Evolutionary conservation across 2,329 filamentous ascomycete species (phyloP).

Genomic region (Clathrospora elynae): DNA sequence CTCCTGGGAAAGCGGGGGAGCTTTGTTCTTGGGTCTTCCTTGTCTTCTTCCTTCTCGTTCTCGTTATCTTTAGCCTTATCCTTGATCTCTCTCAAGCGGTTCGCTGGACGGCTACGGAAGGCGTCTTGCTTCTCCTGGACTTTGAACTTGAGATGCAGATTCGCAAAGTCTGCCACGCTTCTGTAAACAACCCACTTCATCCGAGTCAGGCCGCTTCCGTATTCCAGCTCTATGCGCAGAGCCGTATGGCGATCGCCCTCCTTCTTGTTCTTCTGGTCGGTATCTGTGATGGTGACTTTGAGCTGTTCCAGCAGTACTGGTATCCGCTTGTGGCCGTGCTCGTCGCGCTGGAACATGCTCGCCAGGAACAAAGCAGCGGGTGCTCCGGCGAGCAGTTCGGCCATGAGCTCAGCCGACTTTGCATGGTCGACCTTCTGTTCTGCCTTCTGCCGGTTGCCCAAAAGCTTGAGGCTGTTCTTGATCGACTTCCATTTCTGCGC

Average conservation of each 20-base stretch:
- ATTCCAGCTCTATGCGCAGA: slow-evolving; percentile 92
- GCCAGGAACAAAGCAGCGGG: slow-evolving; percentile 93
- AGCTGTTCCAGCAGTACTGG: slow-evolving; percentile 94
- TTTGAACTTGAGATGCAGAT: slow-evolving; percentile 93
- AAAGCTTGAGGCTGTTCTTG: slow-evolving; percentile 83
- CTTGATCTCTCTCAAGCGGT: slow-evolving; percentile 21
- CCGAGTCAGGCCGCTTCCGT: slow-evolving; percentile 89
- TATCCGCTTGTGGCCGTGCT: slow-evolving; percentile 92
- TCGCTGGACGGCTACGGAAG: slow-evolving; percentile 66
- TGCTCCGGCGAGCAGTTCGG: slow-evolving; percentile 87
- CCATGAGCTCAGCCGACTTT: slow-evolving; percentile 95
- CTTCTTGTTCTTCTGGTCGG: slow-evolving; percentile 54
- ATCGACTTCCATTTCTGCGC: slow-evolving; percentile 91
- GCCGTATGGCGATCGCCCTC: slow-evolving; percentile 71
- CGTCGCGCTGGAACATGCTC: slow-evolving; percentile 96
- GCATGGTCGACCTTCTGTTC: slow-evolving; percentile 86
- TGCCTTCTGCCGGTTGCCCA: slow-evolving; percentile 77
- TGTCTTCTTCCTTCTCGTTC: slow-evolving; percentile 51
- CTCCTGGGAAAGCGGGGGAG: slow-evolving; percentile 89
- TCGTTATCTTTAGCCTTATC: slow-evolving; percentile 28
- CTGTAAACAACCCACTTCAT: slow-evolving; percentile 97
- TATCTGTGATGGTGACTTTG: slow-evolving; percentile 85
- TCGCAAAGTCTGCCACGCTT: slow-evolving; percentile 86
- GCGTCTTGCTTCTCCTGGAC: slow-evolving; percentile 82
- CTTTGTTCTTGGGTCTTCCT: slow-evolving; percentile 69